These are phyloP conservation scores for Verbascum thapsus DNA, from an alignment of 257 asterid genomes.

Conservation along the genomic window DNA sequence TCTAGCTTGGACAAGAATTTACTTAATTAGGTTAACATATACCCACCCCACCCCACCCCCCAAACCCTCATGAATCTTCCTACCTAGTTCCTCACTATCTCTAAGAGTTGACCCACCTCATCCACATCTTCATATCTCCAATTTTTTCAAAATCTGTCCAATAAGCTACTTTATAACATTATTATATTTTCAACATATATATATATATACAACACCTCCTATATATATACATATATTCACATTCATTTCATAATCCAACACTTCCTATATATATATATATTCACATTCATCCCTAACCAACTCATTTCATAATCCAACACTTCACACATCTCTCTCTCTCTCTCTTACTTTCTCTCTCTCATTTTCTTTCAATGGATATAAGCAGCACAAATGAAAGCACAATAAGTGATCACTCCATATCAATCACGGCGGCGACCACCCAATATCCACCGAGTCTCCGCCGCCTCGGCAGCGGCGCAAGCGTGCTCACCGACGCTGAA, in stretches of 20 bases:
- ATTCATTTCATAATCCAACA: conserved; percentile 32
- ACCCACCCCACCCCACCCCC: too few species aligned
- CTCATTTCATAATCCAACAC: too few species aligned
- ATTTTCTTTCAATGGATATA: conserved; percentile 47
- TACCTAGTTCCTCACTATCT: conserved; percentile 46
- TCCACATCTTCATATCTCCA: conserved; percentile 41
- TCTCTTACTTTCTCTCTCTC: neutral
- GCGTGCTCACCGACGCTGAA: conserved; percentile 62
- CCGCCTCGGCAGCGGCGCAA: conserved; percentile 68
- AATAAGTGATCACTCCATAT: conserved; percentile 52
- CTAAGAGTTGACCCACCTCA: conserved; percentile 70
- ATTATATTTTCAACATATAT: conserved; percentile 23
- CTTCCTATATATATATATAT: too few species aligned
- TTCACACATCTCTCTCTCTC: conserved; percentile 7
- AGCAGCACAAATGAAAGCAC: conserved; percentile 60
- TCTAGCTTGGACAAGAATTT: too few species aligned
- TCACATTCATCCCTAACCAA: too few species aligned
- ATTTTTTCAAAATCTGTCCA: conserved; percentile 18
- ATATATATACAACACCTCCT: conserved; percentile 30
- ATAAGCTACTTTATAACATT: conserved; percentile 7
- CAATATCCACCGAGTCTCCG: conserved; percentile 39
- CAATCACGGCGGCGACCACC: conserved; percentile 34
- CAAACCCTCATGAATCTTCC: conserved; percentile 75
- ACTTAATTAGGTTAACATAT: too few species aligned
- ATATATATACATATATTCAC: conserved; percentile 29